Evolutionary conservation across 192 early-diverging fungal species (phyloP), one percentile per base, ranked within the genome.

Genomic region (Backusella circina): DNA sequence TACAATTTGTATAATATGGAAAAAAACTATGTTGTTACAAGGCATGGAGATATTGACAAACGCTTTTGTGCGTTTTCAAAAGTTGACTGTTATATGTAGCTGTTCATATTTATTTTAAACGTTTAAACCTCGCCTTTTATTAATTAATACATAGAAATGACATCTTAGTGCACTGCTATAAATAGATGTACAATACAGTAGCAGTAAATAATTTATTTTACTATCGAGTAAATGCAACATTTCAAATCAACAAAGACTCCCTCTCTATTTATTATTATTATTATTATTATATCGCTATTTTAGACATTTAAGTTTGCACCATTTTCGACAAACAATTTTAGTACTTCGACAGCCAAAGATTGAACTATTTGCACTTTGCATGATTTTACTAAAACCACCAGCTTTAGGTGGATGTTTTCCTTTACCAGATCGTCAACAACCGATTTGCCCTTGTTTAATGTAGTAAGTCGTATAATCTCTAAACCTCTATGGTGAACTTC

Each of bases 401-500:
- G 67, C 41, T 80, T 72, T 26, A 82, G 38, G 61, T 88, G 79
- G 4, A 84, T 86, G 0, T 84, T 80, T 6, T 83, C 75, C 1
- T 84, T 71, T 7, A 85, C 87, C 54, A 93, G 75, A 73, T 68
- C 67, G 28, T 86, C 76, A 0, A 80, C 83, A 18, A 84, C 81
- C 16, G 83, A 83, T 70, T 86, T 85, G 18, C 78, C 85, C 0
- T 74, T 79, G 64, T 82, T 75, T 5, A 65, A 77, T 26, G 89
- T 82, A 31, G 93, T 74, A 75, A 92, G 92, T 71, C 92, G 93
- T 28, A 93, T 74, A 64, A 91, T 84, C 78, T 95, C 94, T 1
- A 87, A 83, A 2, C 87, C 92, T 26, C 94, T 83, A 70, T 94
- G 93, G 15, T 90, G 84, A 9, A 95, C 65, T 75, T 95, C 94